Percentiles rank a stretch among this genome's conserved stretches.
Conservation (phyloP, 495 filamentous ascomycete species). For the Oidiodendron maius region DNA sequence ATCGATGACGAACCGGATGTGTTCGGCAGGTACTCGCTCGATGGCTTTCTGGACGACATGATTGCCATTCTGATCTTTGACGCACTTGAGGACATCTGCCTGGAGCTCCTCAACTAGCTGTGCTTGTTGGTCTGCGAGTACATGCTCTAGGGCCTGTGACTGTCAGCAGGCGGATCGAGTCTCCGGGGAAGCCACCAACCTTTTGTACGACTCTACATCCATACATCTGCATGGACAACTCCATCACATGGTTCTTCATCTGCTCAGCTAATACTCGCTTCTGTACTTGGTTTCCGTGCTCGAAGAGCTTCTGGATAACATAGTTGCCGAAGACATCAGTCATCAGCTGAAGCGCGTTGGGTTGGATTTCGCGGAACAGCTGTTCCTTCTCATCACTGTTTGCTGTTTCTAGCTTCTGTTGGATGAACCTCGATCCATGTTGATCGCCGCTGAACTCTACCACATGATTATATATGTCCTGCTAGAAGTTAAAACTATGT, state of each 20-base stretch:
- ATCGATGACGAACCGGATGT: constrained; percentile 85
- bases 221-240: constrained; percentile 85
- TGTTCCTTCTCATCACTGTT: constrained; percentile 97
- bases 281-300: constrained; percentile 91
- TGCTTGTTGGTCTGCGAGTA: constrained; percentile 85
- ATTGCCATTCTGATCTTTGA: constrained; percentile 91
- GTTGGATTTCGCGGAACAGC: constrained; percentile 79
- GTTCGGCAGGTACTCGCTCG: constrained; percentile 72
- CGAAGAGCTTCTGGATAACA: constrained; percentile 96
- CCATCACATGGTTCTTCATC: constrained; percentile 80
- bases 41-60: constrained; percentile 97
- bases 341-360: constrained; percentile 83
- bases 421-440: constrained; percentile 92
- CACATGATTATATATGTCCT: constrained; percentile 84
- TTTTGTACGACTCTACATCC: constrained; percentile 96
- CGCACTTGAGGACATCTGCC: constrained; percentile 68
- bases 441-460: constrained; percentile 97
- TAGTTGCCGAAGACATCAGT: constrained; percentile 98
- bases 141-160: constrained; percentile 73
- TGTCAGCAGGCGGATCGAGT: background rate
- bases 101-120: constrained; percentile 79
- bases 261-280: constrained; percentile 79
- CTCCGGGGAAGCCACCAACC: constrained; percentile 21
- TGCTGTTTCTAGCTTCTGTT: constrained; percentile 88
- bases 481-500: too few relatives aligned